Conservation (phyloP, 1,284 basidiomycete species). For the Fomitopsis betulina region DNA sequence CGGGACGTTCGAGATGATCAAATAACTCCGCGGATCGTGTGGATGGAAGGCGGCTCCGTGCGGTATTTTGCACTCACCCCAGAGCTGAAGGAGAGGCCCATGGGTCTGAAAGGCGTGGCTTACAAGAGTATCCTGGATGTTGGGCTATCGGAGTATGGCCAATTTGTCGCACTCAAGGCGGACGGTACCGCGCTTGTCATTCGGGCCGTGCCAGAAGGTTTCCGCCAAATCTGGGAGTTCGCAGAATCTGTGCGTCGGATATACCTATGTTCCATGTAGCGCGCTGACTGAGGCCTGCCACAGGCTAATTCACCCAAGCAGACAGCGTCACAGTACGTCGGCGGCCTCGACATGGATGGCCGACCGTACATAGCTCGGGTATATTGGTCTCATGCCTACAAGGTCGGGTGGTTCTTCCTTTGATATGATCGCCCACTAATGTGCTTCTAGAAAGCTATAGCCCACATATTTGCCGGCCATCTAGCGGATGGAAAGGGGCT, state of each 20-base stretch:
- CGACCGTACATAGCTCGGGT: slow-evolving; percentile 63
- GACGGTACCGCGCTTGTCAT: slow-evolving; percentile 57
- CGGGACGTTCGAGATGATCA: slow-evolving; percentile 19
- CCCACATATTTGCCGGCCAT: slow-evolving; percentile 58
- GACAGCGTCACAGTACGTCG: slow-evolving; percentile 52
- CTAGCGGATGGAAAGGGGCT: slow-evolving; percentile 52
- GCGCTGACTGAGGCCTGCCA: slow-evolving; percentile 3
- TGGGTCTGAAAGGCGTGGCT: slow-evolving; percentile 35
- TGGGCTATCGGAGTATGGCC: slow-evolving; percentile 42
- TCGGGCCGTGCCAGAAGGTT: slow-evolving; percentile 37
- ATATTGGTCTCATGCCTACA: slow-evolving; percentile 62
- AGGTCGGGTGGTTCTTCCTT: slow-evolving; percentile 34
- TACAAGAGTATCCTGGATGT: slow-evolving; percentile 54
- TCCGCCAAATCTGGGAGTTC: slow-evolving; percentile 55
- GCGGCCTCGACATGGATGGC: slow-evolving; percentile 55
- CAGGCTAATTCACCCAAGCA: slow-evolving; percentile 37
- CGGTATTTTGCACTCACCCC: slow-evolving; percentile 51
- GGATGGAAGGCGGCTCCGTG: slow-evolving; percentile 64
- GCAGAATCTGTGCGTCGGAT: slow-evolving; percentile 44
- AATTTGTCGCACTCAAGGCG: slow-evolving; percentile 47
- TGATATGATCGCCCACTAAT: slow-evolving; percentile 2
- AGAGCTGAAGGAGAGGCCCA: slow-evolving; percentile 45
- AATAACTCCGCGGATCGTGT: slow-evolving; percentile 44
- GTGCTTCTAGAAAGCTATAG: slow-evolving; percentile 37
- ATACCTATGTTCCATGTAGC: not conserved